Evolutionary conservation across 192 early-diverging fungal species (phyloP), one percentile per base, ranked within the genome.

Genomic region (Rhizophagus sp.): DNA sequence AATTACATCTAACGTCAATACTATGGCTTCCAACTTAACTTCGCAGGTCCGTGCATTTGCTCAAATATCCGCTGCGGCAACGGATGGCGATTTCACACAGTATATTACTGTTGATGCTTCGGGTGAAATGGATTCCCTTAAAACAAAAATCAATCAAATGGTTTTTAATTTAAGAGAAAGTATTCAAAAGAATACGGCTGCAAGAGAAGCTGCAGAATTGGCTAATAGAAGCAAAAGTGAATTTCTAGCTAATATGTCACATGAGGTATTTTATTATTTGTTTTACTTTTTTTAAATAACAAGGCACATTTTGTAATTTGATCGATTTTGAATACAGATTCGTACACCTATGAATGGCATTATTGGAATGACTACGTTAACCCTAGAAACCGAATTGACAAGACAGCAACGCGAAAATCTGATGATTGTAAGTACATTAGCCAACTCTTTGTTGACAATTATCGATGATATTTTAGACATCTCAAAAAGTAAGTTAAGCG

Each of bases 381-480:
- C 93, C 19, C 81, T 94, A 33, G 95, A 94, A 82, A 92, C 92
- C 0, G 92, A 94, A 34, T 86, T 96, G 30, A 92, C 93, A 36
- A 90, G 91, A 12, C 89, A 94, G 74, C 93, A 95, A 84, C 93
- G 93, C 73, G 93, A 95, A 82, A 93, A 93, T 66, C 84, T 94
- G 79, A 90, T 92, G 87, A 94, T 94, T 73, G 93, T 94, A 73
- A 92, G 89, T 52, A 89, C 86, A 36, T 81, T 93, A 69, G 90
- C 93, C 10, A 91, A 93, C 70, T 92, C 90, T 73, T 85, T 95
- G 41, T 81, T 95, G 75, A 89, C 88, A 10, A 90, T 97, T 71
- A 91, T 97, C 49, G 93, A 97, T 80, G 92, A 94, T 81, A 91
- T 97, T 83, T 85, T 97, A 10, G 95, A 95, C 86, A 87, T 96